A percentile compares a stretch with the other conserved stretches of the same genome.
phyloP scores from a whole-genome alignment of 2,329 filamentous ascomycete species.

The Dactylellina parvicollis region DNA sequence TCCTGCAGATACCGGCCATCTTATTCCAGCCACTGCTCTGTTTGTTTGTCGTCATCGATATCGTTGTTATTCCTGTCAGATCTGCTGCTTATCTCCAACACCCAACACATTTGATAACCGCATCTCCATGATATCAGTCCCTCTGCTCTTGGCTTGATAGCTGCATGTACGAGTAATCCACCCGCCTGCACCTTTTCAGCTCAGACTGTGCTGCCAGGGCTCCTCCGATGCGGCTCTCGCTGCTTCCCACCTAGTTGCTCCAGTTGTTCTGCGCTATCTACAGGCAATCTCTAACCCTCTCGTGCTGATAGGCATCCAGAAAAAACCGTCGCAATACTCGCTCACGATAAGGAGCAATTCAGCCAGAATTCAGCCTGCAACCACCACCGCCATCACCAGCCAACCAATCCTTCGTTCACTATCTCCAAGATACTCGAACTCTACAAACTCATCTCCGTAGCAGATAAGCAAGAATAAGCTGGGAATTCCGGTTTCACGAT shows the following conservation, averaged over 20 bases:
- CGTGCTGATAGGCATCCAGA: slow-evolving; percentile 32
- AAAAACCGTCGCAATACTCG: slow-evolving; percentile 35
- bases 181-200: slow-evolving; percentile 12
- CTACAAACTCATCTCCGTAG: background rate
- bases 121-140: background rate
- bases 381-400: slow-evolving; percentile 11
- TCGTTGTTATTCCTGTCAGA: background rate
- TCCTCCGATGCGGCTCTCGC: slow-evolving; percentile 43
- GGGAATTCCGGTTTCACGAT: slow-evolving; percentile 19
- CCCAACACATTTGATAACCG: slow-evolving; percentile 38
- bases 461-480: background rate
- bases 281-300: slow-evolving; percentile 35
- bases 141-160: background rate
- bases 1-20: slow-evolving; percentile 27
- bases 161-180: background rate
- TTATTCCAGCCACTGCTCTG: background rate
- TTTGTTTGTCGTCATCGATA: slow-evolving; percentile 6
- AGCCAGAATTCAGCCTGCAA: slow-evolving; percentile 50
- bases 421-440: slow-evolving; percentile 16
- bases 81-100: slow-evolving; percentile 49
- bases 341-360: slow-evolving; percentile 53
- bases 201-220: slow-evolving; percentile 10
- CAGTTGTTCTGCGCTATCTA: slow-evolving; percentile 24
- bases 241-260: background rate
- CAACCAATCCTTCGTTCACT: slow-evolving; percentile 4